Evolutionary conservation across 2,329 filamentous ascomycete species (phyloP).

Genomic region (Pyricularia sp.): DNA sequence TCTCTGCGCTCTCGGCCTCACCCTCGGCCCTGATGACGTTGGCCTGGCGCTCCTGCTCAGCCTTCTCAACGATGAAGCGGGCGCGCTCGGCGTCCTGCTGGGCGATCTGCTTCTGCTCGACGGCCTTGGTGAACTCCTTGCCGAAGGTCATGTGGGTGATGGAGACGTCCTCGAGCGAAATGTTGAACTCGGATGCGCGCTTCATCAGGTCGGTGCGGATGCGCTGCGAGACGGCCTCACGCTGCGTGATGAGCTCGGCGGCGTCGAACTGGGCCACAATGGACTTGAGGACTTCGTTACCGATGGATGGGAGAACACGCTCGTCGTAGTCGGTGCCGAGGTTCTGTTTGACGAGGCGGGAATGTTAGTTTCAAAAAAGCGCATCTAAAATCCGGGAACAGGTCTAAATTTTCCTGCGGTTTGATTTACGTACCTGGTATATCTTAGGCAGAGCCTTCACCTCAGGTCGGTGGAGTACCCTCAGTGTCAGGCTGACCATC

Average conservation of each 20-base stretch:
- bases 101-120: slow-evolving; percentile 99
- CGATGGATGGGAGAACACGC: slow-evolving; percentile 94
- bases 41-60: slow-evolving; percentile 96
- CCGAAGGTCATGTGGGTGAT: slow-evolving; percentile 99
- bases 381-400: no score
- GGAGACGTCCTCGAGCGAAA: slow-evolving; percentile 94
- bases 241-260: slow-evolving; percentile 96
- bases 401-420: no score
- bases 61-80: slow-evolving; percentile 95
- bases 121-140: slow-evolving; percentile 95
- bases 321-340: slow-evolving; percentile 98
- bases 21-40: slow-evolving; percentile 98
- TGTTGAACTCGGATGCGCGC: slow-evolving; percentile 96
- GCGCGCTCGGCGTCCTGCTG: slow-evolving; percentile 98
- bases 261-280: slow-evolving; percentile 99
- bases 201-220: slow-evolving; percentile 88
- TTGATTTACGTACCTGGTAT: slow-evolving; percentile 66
- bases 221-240: slow-evolving; percentile 90
- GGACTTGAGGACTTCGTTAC: slow-evolving; percentile 97
- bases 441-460: slow-evolving; percentile 92
- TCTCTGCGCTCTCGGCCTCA: slow-evolving; percentile 93
- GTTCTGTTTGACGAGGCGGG: slow-evolving; percentile 46
- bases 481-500: slow-evolving; percentile 97
- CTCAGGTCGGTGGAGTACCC: slow-evolving; percentile 89
- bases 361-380: neutral